Conservation (phyloP, 148 eudicot genomes). For the Fagopyrum homotropicum region DNA sequence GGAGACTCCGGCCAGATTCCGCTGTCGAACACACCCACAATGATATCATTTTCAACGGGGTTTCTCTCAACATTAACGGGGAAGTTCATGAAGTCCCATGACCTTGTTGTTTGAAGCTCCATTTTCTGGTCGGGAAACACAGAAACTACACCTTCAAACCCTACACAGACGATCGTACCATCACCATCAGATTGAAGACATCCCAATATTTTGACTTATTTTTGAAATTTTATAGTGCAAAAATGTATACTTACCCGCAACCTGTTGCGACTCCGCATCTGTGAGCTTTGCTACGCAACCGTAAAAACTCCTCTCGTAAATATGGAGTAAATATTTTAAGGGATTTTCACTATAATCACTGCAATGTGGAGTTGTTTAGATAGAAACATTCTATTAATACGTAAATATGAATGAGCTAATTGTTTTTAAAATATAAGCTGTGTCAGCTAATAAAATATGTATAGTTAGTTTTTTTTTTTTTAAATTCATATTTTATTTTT, state of each 20-base stretch:
- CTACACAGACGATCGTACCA: not conserved
- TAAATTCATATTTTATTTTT: too few relatives aligned
- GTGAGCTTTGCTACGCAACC: not conserved
- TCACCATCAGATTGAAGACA: too few relatives aligned
- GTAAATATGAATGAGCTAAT: too few relatives aligned
- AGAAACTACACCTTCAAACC: not conserved
- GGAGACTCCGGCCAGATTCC: constrained; percentile 53
- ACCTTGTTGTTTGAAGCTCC: not conserved
- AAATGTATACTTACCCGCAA: not conserved
- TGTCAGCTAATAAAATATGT: too few relatives aligned
- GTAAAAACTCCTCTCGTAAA: not conserved
- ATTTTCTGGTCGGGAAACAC: not conserved
- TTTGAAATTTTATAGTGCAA: too few relatives aligned
- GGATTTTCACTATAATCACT: not conserved
- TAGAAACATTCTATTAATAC: too few relatives aligned
- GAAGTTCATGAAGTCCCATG: constrained; percentile 14
- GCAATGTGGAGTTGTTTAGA: too few relatives aligned
- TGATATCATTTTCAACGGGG: constrained; percentile 24
- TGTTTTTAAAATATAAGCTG: too few relatives aligned
- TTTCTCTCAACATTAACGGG: not conserved
- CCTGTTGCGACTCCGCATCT: not conserved
- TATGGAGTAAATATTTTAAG: not conserved
- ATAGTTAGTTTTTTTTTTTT: too few relatives aligned
- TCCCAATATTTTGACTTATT: too few relatives aligned
- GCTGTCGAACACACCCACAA: constrained; percentile 36